Evolutionary conservation across 192 early-diverging fungal genomes (phyloP), one percentile per base, ranked within the genome.

Genomic region (Lobosporangium transversale): DNA sequence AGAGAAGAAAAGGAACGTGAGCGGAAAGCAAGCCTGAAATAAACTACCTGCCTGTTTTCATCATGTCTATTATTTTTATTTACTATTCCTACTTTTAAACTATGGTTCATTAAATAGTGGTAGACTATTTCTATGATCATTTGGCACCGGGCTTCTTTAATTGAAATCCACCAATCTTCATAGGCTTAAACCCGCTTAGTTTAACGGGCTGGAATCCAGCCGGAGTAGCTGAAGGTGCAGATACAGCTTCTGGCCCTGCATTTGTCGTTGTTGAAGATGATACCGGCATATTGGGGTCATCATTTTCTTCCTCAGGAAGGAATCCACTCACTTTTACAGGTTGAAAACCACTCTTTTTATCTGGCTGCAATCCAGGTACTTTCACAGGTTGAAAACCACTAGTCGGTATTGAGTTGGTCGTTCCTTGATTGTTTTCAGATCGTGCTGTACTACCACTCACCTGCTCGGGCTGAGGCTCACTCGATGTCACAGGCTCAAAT

Each of bases 91-190:
- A n/a, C n/a, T n/a, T n/a, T n/a, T n/a, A n/a, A n/a, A n/a, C n/a
- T n/a, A n/a, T n/a, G n/a, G n/a, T n/a, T n/a, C n/a, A n/a, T n/a
- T 1, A 5, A 17, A 33, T 44, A 43, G n/a, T 29, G 26, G 8
- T 37, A 4, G 4, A n/a, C 4, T 29, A 30, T 17, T 26, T 33
- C 20, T 30, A 7, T 17, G 37, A 36, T 48, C 17, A 75, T 45
- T 58, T 74, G 4, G n/a, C 26, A 11, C 73, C 64, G n/a, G 73
- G 73, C 14, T 61, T 66, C 52, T 67, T 76, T 24, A 76, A 35
- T 33, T 76, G 73, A 23, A 76, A 66, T 3, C 58, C 62, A 24
- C 73, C 73, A 35, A 76, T 61, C 65, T 76, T 76, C 63, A 66
- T 61, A 30, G 70, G 70, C 43, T 65, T 74, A 56, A 74, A 74